Conservation (phyloP, 2,329 filamentous ascomycete species). For the Coniochaeta hoffmannii region DNA sequence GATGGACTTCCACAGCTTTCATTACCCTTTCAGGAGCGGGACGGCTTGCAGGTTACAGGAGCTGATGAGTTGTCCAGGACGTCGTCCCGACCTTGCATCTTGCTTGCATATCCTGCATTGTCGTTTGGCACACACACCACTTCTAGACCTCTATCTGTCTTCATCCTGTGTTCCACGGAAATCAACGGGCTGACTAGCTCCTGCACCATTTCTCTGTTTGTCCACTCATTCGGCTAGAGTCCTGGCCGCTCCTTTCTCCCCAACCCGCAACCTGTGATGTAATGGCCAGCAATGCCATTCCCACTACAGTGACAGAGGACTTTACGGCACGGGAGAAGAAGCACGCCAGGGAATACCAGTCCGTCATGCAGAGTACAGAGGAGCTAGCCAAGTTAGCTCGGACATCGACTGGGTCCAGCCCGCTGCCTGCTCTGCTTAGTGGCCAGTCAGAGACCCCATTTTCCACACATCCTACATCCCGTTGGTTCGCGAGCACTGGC, state of each 20-base stretch:
- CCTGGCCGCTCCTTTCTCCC: not conserved
- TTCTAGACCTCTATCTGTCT: not conserved
- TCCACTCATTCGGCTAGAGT: not conserved
- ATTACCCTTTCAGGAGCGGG: not conserved
- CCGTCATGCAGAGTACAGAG: not conserved
- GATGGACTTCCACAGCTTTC: not conserved
- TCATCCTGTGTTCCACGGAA: not conserved
- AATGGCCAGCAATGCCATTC: not conserved
- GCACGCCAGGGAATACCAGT: not conserved
- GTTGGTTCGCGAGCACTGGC: not conserved
- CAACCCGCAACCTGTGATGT: not conserved
- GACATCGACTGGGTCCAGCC: not conserved
- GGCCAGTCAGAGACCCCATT: not conserved
- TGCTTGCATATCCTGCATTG: not conserved
- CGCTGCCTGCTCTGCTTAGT: not conserved
- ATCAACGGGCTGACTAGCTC: not conserved
- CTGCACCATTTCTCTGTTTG: not conserved
- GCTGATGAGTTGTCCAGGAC: not conserved
- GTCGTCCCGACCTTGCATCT: not conserved
- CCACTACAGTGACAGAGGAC: not conserved
- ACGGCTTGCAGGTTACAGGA: not conserved
- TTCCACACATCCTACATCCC: not conserved
- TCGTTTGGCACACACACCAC: not conserved
- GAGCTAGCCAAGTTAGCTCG: not conserved
- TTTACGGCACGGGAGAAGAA: not conserved